A percentile compares a stretch with the other conserved stretches of the same genome.
Conservation (phyloP, 108 stramenopile species). For the Nitzschia sp. region DNA sequence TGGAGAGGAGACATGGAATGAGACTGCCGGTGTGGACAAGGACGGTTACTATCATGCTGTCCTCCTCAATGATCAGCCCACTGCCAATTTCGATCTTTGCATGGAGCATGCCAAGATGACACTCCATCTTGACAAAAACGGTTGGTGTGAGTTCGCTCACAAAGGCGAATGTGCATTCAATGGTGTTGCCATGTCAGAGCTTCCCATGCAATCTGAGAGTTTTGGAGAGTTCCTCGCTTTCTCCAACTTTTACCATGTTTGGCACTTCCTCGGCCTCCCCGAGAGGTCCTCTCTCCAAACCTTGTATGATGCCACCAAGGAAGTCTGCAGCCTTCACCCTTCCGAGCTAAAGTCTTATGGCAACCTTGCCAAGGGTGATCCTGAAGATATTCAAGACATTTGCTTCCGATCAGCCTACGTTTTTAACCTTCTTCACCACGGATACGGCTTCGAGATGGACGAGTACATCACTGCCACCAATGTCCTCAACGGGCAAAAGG, state of each 20-base stretch:
- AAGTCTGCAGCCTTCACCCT: slow-evolving; percentile 58
- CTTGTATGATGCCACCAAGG: slow-evolving; percentile 44
- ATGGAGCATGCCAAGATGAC: slow-evolving; percentile 39
- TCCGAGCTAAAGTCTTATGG: slow-evolving; percentile 46
- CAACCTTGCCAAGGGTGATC: slow-evolving; percentile 11
- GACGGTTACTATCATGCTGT: slow-evolving; percentile 56
- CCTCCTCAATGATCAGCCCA: slow-evolving; percentile 46
- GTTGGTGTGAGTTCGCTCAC: slow-evolving; percentile 87
- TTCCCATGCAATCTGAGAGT: slow-evolving; percentile 55
- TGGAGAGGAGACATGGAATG: slow-evolving; percentile 41
- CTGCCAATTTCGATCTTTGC: slow-evolving; percentile 58
- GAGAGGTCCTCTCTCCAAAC: slow-evolving; percentile 51
- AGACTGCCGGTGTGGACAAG: slow-evolving; percentile 25
- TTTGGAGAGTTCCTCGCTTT: slow-evolving; percentile 61
- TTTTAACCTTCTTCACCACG: slow-evolving; percentile 67
- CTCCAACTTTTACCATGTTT: slow-evolving; percentile 51
- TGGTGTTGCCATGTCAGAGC: slow-evolving; percentile 88
- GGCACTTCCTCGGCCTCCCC: slow-evolving; percentile 64
- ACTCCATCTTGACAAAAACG: slow-evolving; percentile 55
- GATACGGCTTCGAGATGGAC: slow-evolving; percentile 65
- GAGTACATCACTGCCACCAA: slow-evolving; percentile 76
- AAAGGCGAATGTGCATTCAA: slow-evolving; percentile 84
- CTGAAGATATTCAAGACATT: slow-evolving; percentile 42
- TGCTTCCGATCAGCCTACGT: slow-evolving; percentile 85
- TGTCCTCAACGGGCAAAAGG: slow-evolving; percentile 73